These are phyloP conservation scores for Ceratocystis eucalypticola DNA, from an alignment of 2,329 filamentous ascomycete genomes.

Conservation along the genomic window DNA sequence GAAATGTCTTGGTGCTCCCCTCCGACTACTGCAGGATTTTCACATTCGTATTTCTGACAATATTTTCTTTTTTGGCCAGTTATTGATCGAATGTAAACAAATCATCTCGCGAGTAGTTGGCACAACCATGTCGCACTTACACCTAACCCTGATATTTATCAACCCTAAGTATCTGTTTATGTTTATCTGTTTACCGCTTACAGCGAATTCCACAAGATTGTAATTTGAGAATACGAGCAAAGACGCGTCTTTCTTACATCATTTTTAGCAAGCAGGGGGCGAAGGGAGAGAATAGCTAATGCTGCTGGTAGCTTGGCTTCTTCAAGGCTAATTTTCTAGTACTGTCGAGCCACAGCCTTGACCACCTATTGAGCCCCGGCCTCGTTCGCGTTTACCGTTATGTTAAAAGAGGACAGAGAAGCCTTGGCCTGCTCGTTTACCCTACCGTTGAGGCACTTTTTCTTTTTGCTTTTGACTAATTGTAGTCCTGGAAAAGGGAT, in stretches of 20 bases:
- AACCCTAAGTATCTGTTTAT: not conserved
- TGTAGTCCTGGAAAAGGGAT: not conserved
- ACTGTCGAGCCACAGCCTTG: not conserved
- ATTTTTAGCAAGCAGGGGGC: not conserved
- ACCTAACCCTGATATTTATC: not conserved
- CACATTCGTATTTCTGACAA: not conserved
- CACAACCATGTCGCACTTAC: no score
- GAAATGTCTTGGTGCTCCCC: not conserved
- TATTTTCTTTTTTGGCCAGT: not conserved
- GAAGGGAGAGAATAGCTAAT: not conserved
- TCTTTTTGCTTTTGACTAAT: not conserved
- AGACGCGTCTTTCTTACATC: not conserved
- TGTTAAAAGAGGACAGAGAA: not conserved
- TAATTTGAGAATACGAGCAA: conserved; percentile 4
- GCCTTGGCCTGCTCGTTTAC: not conserved
- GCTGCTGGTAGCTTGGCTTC: not conserved
- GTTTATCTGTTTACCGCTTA: not conserved
- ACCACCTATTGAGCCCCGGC: not conserved
- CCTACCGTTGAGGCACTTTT: not conserved
- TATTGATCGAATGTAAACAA: not conserved
- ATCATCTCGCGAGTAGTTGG: not conserved
- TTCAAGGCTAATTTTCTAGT: not conserved
- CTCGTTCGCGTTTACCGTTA: not conserved
- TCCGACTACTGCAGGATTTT: not conserved
- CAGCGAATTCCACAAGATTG: not conserved